A percentile compares a stretch with the other conserved stretches of the same genome.
Evolutionary conservation across 2,329 filamentous ascomycete genomes (phyloP).

Genomic region (Sarocladium kiliense): DNA sequence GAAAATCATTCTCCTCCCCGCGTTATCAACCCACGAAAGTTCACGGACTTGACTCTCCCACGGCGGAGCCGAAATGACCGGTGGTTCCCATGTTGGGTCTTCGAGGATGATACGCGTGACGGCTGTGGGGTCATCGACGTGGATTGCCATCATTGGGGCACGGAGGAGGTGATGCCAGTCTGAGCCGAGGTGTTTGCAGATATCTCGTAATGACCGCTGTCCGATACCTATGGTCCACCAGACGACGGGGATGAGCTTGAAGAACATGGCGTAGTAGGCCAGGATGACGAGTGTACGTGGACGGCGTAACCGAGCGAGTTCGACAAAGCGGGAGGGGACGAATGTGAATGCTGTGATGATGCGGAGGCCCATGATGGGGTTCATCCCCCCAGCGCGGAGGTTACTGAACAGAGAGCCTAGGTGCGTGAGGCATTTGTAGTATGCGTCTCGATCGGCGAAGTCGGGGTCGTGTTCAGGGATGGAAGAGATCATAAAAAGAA

Average conservation of each 20-base stretch:
- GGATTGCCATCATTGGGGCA: conserved; percentile 34
- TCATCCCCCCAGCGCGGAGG: conserved; percentile 35
- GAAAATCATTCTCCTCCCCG: conserved; percentile 10
- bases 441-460: conserved; percentile 29
- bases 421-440: conserved; percentile 42
- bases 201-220: conserved; percentile 39
- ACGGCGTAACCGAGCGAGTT: conserved; percentile 33
- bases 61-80: no score
- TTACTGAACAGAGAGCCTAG: conserved; percentile 48
- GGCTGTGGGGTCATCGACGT: conserved; percentile 25
- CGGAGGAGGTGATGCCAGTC: conserved; percentile 36
- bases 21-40: conserved; percentile 16
- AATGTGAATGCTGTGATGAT: conserved; percentile 51
- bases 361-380: conserved; percentile 40
- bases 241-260: conserved; percentile 34
- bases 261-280: conserved; percentile 47
- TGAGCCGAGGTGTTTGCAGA: conserved; percentile 32
- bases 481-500: conserved; percentile 44
- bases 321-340: conserved; percentile 37
- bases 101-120: conserved; percentile 38
- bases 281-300: conserved; percentile 47
- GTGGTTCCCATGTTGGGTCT: conserved; percentile 36
- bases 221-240: conserved; percentile 49
- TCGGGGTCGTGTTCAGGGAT: conserved; percentile 39
- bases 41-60: conserved; percentile 9